Evolutionary conservation across 768 basidiomycete genomes (phyloP), one percentile per base, ranked within the genome.

Genomic region (Lentinula lateritia): DNA sequence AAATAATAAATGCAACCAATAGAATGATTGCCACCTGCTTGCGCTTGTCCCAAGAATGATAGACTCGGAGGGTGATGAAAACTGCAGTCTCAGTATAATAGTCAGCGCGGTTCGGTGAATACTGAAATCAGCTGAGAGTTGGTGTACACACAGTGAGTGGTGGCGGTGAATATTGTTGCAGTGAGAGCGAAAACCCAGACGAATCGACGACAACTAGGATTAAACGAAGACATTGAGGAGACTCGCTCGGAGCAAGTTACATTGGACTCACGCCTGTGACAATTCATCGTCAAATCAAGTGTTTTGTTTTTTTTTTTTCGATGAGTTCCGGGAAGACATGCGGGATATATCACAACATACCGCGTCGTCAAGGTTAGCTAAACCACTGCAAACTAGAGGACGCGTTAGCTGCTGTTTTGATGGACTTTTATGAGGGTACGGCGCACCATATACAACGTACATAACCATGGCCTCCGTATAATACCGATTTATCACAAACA

Each of bases 1-100:
- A 59, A 15, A 42, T 15, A 13, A 23, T 34, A 28, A 63, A 63
- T 16, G 43, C 52, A 18, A 35, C 52, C 10, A 48, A 6, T 20
- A 63, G 20, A 39, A 61, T 55, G 52, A 59, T 42, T 13, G 43
- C 53, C 15, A 61, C 50, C 4, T 15, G 18, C 46, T n/a, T 60
- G 5, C 63, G 63, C 20, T 53, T 50, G 23, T 63, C 63, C 63
- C 63, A 63, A 16, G 60, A 43, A 34, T 34, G 50, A 50, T 63
- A 63, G 39, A 63, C 10, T 15, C 46, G 59, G 46, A 46, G 18
- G 20, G 55, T 54, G 4, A 63, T 52, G 23, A 61, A 48, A 39
- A 56, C 63, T 63, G 34, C 41, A 36, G 35, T 6, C n/a, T 36
- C 13, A 16, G 36, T 23, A 41, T 20, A 16, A 0, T 6, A 18